Evolutionary conservation across 352 stramenopile species (phyloP).

Genomic region (Phytopythium montanum): DNA sequence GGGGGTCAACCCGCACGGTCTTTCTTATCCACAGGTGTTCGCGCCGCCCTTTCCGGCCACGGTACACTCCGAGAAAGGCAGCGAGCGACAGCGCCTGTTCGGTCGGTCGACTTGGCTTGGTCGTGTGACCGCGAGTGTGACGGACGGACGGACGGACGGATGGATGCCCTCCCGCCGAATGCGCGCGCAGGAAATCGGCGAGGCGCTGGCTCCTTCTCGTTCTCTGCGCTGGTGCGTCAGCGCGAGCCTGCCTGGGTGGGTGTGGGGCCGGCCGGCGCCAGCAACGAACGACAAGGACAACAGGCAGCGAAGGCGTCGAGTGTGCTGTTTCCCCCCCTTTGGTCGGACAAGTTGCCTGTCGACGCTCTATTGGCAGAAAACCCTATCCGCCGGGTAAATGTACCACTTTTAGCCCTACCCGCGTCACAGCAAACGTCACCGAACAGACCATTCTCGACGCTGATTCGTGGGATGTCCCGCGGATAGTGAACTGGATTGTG

Average conservation of each 20-base stretch:
- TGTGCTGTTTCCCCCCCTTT: not conserved
- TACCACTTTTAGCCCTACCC: conserved; percentile 1
- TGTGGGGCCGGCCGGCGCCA: not conserved
- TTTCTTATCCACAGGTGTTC: not conserved
- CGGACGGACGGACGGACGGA: too few relatives aligned
- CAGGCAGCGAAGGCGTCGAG: not conserved
- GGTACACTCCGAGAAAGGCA: too few relatives aligned
- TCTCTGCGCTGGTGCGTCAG: too few relatives aligned
- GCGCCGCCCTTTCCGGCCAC: not conserved
- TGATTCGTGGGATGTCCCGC: not conserved
- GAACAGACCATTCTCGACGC: not conserved
- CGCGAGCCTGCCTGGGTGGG: not conserved
- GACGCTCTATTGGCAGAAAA: not conserved
- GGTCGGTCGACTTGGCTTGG: not conserved
- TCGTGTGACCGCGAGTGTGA: too few relatives aligned
- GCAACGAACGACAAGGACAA: not conserved
- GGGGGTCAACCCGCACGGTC: too few relatives aligned
- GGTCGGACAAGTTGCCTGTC: too few relatives aligned
- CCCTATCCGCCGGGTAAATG: not conserved
- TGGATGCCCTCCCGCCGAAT: too few relatives aligned
- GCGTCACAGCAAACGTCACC: not conserved
- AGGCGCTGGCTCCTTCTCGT: too few relatives aligned
- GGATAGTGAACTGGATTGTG: not conserved
- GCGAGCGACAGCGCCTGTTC: too few relatives aligned
- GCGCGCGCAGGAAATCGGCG: too few relatives aligned